Conservation (phyloP, 768 basidiomycete species). For the Lactarius sp. region DNA sequence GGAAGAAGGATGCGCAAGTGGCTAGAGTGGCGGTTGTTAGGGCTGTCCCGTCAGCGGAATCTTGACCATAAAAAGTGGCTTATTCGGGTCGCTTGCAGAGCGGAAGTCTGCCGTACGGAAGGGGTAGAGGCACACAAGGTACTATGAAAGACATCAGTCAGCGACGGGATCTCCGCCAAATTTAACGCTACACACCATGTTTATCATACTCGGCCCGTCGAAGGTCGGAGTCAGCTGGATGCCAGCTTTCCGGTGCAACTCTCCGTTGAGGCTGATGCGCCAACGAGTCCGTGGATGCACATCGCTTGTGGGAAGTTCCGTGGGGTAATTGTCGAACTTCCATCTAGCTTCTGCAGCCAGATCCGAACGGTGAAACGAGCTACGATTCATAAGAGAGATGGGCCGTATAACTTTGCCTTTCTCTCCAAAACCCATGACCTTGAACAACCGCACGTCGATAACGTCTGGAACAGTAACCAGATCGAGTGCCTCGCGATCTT, state of each 20-base stretch:
- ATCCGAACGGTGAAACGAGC: not conserved
- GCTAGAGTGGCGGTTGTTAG: not conserved
- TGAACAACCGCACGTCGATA: constrained; percentile 16
- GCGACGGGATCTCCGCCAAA: no score
- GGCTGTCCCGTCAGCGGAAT: not conserved
- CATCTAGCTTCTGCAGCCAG: constrained; percentile 10
- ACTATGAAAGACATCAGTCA: constrained; percentile 1
- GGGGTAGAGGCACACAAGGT: constrained; percentile 7
- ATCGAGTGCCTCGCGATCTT: not conserved
- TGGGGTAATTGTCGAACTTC: not conserved
- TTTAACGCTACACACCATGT: constrained; percentile 14
- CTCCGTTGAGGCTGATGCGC: constrained; percentile 8
- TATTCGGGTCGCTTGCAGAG: not conserved
- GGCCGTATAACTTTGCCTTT: not conserved
- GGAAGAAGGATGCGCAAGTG: not conserved
- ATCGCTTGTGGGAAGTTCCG: not conserved
- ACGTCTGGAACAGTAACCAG: not conserved
- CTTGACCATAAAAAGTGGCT: constrained; percentile 12
- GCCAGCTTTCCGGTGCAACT: not conserved
- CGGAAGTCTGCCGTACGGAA: constrained; percentile 3
- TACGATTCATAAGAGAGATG: not conserved
- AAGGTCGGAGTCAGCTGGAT: constrained; percentile 4
- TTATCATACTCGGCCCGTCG: not conserved
- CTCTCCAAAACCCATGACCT: constrained; percentile 20
- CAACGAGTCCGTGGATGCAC: constrained; percentile 1